Evolutionary conservation across 805 yeast genomes (phyloP), one percentile per base, ranked within the genome.

Genomic region (Yamadazyma tumulicola): DNA sequence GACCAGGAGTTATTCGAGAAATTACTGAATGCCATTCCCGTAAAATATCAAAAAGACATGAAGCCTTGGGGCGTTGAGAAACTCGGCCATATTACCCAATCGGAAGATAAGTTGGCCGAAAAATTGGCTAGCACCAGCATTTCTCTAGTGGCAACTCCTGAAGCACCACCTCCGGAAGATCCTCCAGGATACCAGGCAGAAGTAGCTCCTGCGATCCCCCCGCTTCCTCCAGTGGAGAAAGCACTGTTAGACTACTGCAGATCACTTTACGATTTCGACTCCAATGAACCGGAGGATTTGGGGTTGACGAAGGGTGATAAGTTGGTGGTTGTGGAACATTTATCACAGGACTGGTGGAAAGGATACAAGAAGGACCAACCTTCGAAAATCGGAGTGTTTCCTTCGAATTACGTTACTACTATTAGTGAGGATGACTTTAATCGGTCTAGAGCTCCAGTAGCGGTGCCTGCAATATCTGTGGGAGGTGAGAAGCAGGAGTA

Each of bases 331-430:
- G 37, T 77, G 5, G 95, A 88, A 53, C 84, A 77, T 49, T 69
- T 82, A 31, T 84, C 91, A 14, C 71, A 74, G 24, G 91, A 88
- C 52, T 91, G 98, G 98, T 88, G 93, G 85, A 82, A 76, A 53
- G 98, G 98, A 30, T 61, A 58, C 43, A 57, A 51, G 39, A 55
- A 69, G 28, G 33, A 33, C 6, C 43, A 57, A 1, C 74, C 76
- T 4, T 32, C 35, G 17, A 56, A 59, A 20, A 72, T 74, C 6
- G 98, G 97, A 27, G 80, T 89, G 52, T 89, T 93, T 65, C 98
- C 98, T 6, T 66, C 91, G 1, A 86, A 86, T 55, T 91, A 93
- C 52, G 95, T 88, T 32, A 72, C 45, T 16, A 43, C 69, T 26
- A 52, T 71, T 4, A 46, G 65, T 9, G 58, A 54, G 37, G 45